phyloP scores from a whole-genome alignment of 352 stramenopile species.

The Phytophthora sansomeana region DNA sequence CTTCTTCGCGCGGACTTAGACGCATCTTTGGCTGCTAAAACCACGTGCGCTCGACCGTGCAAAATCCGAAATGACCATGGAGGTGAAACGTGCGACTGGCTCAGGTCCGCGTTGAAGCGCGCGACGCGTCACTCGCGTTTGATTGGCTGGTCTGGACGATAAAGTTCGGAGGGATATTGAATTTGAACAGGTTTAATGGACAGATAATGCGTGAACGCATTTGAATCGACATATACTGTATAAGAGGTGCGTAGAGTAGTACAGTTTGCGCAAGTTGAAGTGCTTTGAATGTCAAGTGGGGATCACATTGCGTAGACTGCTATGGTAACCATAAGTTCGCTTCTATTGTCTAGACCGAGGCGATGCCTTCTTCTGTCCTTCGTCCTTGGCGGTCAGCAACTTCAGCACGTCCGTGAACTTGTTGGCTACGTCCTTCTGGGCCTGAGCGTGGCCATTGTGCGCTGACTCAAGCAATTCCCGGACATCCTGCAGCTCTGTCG shows the following conservation, averaged over 20 bases:
- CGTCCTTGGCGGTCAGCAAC: slow-evolving; percentile 15
- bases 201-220: no score
- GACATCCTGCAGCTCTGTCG: slow-evolving; percentile 42
- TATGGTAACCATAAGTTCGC: no score
- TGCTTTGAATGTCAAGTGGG: background rate
- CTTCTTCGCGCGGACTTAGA: slow-evolving; percentile 74
- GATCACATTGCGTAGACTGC: no score
- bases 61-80: slow-evolving; percentile 31
- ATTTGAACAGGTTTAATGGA: background rate
- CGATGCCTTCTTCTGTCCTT: slow-evolving; percentile 10
- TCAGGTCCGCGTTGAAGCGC: slow-evolving; percentile 27
- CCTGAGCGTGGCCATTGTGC: slow-evolving; percentile 20
- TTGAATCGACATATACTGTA: no score
- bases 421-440: slow-evolving; percentile 27
- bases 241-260: background rate
- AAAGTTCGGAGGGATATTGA: background rate
- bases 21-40: slow-evolving; percentile 40
- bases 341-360: slow-evolving; percentile 6
- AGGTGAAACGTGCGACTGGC: background rate
- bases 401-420: slow-evolving; percentile 37
- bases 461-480: slow-evolving; percentile 36
- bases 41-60: slow-evolving; percentile 10
- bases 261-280: slow-evolving; percentile 22
- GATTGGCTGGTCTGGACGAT: background rate
- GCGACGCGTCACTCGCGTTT: background rate